These are phyloP conservation scores for Curvularia sp. DNA, from an alignment of 2,329 filamentous ascomycete species.

Conservation along the genomic window DNA sequence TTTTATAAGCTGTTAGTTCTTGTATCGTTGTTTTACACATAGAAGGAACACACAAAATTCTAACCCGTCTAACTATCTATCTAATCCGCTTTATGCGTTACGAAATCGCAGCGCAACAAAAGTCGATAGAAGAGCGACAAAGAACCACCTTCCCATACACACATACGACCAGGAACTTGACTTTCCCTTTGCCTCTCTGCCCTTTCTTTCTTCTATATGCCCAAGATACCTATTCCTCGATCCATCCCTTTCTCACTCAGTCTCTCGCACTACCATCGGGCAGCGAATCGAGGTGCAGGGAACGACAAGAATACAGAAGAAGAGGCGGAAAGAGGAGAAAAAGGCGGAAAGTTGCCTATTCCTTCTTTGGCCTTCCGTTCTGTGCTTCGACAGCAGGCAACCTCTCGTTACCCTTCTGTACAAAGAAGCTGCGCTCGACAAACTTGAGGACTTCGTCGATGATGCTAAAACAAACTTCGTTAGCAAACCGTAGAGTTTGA, in stretches of 20 bases:
- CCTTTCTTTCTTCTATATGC: not conserved
- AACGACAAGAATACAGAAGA: not conserved
- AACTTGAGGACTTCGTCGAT: slow-evolving; percentile 87
- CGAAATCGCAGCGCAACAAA: not conserved
- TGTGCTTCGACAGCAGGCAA: slow-evolving; percentile 18
- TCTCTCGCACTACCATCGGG: not conserved
- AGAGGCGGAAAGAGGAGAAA: not conserved
- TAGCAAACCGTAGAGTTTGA: slow-evolving; percentile 2
- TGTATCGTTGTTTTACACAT: not conserved
- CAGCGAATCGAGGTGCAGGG: not conserved
- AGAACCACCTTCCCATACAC: not conserved
- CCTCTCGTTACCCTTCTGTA: slow-evolving; percentile 33
- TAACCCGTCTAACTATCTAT: not conserved
- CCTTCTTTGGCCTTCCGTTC: slow-evolving; percentile 43
- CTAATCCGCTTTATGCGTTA: not conserved
- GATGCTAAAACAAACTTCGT: slow-evolving; percentile 58
- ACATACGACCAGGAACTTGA: not conserved
- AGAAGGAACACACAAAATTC: not conserved
- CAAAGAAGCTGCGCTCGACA: slow-evolving; percentile 63
- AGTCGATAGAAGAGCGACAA: not conserved
- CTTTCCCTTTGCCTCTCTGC: not conserved
- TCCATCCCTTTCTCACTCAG: not conserved
- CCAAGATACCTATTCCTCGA: not conserved
- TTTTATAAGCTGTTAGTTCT: not conserved
- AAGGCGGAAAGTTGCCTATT: slow-evolving; percentile 22